These are phyloP conservation scores for Basidiobolus heterosporus DNA, from an alignment of 371 early-diverging fungal genomes.

Conservation along the genomic window DNA sequence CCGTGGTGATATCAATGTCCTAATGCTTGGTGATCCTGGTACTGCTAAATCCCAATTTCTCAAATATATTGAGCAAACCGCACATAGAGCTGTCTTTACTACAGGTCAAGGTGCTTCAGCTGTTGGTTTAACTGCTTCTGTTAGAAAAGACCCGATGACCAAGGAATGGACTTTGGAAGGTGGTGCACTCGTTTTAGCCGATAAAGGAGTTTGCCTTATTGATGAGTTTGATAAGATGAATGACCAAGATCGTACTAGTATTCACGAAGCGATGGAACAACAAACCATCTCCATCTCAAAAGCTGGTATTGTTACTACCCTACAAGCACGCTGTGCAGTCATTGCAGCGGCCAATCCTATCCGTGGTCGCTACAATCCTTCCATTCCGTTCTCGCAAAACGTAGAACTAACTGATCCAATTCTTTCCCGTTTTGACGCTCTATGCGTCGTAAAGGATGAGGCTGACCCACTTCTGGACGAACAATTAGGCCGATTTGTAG, in stretches of 20 bases:
- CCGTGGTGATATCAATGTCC: conserved; percentile 98
- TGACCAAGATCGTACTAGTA: conserved; percentile 83
- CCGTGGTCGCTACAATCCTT: conserved; percentile 92
- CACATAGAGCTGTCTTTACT: conserved; percentile 93
- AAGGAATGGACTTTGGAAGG: conserved; percentile 99
- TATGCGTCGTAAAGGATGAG: conserved; percentile 93
- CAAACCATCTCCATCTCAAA: conserved; percentile 97
- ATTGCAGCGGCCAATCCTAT: conserved; percentile 98
- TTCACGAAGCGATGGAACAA: conserved; percentile 99
- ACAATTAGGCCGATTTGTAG: conserved; percentile 86
- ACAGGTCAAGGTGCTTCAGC: conserved; percentile 99
- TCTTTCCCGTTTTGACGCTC: conserved; percentile 97
- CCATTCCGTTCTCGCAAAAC: conserved; percentile 89
- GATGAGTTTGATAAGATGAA: conserved; percentile 99
- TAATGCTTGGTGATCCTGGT: conserved; percentile 98
- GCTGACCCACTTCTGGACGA: conserved; percentile 82
- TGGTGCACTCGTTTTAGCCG: conserved; percentile 97
- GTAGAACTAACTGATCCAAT: conserved; percentile 99
- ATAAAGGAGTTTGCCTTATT: conserved; percentile 94
- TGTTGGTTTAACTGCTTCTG: conserved; percentile 98
- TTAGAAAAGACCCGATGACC: conserved; percentile 90
- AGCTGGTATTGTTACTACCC: conserved; percentile 93
- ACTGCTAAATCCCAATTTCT: conserved; percentile 98
- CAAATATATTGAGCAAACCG: conserved; percentile 91
- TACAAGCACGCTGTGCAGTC: conserved; percentile 92